A percentile compares a stretch with the other conserved stretches of the same genome.
Evolutionary conservation across 805 yeast species (phyloP).

Genomic region (Tetrapisispora pingtungensis): DNA sequence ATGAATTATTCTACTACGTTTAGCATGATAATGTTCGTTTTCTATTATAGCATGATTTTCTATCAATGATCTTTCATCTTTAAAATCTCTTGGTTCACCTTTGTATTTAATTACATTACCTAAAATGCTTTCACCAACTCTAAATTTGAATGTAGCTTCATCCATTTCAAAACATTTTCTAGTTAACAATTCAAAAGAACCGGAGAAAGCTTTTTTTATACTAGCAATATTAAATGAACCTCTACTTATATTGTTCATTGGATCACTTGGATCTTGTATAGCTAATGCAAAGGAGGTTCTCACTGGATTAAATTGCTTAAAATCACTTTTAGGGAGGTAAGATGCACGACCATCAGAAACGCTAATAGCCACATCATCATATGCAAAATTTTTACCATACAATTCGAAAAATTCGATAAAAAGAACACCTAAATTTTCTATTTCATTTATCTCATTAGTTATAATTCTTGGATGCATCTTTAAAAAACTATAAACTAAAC

Average conservation of each 20-base stretch:
- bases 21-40: slow-evolving; percentile 26
- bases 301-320: slow-evolving; percentile 40
- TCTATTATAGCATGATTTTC: slow-evolving; percentile 45
- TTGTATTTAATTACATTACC: slow-evolving; percentile 70
- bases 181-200: slow-evolving; percentile 70
- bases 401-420: slow-evolving; percentile 86
- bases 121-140: slow-evolving; percentile 63
- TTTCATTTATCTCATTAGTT: slow-evolving; percentile 53
- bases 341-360: slow-evolving; percentile 45
- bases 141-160: slow-evolving; percentile 49
- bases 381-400: slow-evolving; percentile 83
- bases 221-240: slow-evolving; percentile 74
- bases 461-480: slow-evolving; percentile 68
- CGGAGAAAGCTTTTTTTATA: slow-evolving; percentile 76
- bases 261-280: slow-evolving; percentile 84
- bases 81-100: slow-evolving; percentile 68
- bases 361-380: slow-evolving; percentile 65
- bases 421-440: slow-evolving; percentile 74
- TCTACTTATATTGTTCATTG: slow-evolving; percentile 72
- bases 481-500: slow-evolving; percentile 71
- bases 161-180: slow-evolving; percentile 69
- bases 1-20: slow-evolving; percentile 18
- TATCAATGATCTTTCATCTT: slow-evolving; percentile 59
- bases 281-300: slow-evolving; percentile 55
- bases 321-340: slow-evolving; percentile 49